A percentile compares a stretch with the other conserved stretches of the same genome.
phyloP scores from a whole-genome alignment of 192 early-diverging fungal species.

The Chytriomyces sp. region DNA sequence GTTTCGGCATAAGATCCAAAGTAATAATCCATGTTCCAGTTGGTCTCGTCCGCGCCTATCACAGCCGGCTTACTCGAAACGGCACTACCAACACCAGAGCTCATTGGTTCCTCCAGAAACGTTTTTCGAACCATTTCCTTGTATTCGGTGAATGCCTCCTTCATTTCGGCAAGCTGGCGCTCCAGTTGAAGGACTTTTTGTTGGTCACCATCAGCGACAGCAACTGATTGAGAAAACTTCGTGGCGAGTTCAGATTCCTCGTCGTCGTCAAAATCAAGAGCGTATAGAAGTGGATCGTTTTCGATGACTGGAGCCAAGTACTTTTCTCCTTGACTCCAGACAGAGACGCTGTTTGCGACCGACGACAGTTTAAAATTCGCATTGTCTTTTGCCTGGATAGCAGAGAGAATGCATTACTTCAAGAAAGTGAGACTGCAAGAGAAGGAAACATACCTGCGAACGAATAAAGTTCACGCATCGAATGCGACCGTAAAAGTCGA shows the following conservation, averaged over 20 bases:
- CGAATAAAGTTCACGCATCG: conserved; percentile 87
- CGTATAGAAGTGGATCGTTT: conserved; percentile 61
- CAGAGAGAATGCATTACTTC: not conserved
- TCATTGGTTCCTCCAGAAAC: conserved; percentile 43
- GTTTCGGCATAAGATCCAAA: conserved; percentile 63
- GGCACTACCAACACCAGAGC: not conserved
- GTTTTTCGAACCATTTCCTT: conserved; percentile 51
- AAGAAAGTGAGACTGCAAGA: not conserved
- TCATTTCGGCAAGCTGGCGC: conserved; percentile 42
- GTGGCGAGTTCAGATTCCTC: conserved; percentile 38
- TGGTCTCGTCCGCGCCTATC: conserved; percentile 33
- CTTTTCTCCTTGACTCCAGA: conserved; percentile 48
- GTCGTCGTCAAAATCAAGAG: conserved; percentile 47
- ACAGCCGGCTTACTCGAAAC: conserved; percentile 14
- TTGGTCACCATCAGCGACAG: conserved; percentile 19
- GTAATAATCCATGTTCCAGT: conserved; percentile 63
- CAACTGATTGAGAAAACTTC: conserved; percentile 4
- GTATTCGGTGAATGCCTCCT: conserved; percentile 48
- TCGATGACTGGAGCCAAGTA: conserved; percentile 53
- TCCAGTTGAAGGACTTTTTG: conserved; percentile 31
- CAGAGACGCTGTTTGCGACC: not conserved
- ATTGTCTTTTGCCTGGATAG: conserved; percentile 19
- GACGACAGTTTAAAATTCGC: conserved; percentile 5
- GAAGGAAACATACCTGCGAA: conserved; percentile 18
- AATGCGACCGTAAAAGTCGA: conserved; percentile 87